Conservation (phyloP, 2,329 filamentous ascomycete species). For the Ceratocystis eucalypticola region DNA sequence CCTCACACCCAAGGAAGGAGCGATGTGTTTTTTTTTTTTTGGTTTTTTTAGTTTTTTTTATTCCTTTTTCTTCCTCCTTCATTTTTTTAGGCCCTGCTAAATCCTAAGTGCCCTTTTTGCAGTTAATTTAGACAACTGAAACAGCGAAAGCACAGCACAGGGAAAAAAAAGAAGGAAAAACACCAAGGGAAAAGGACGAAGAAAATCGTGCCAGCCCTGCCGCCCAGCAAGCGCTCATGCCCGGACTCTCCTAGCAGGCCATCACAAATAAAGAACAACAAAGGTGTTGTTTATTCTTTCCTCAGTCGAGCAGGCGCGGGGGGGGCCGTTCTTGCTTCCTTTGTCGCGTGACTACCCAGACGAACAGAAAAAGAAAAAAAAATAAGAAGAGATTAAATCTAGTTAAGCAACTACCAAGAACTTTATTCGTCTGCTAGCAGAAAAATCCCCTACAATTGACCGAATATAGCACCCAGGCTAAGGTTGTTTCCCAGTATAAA, state of each 20-base stretch:
- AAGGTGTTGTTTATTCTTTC: background rate
- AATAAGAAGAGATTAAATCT: background rate
- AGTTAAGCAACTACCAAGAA: background rate
- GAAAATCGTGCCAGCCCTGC: background rate
- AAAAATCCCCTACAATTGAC: slow-evolving; percentile 5
- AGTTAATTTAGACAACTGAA: background rate
- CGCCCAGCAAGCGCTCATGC: background rate
- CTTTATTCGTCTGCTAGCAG: background rate
- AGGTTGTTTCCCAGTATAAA: background rate
- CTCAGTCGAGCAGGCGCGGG: background rate
- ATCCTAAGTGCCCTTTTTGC: background rate
- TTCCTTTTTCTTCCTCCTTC: too few relatives aligned
- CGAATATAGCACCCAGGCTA: background rate
- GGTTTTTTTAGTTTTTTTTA: background rate
- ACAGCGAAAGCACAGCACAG: background rate
- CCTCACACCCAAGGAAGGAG: background rate
- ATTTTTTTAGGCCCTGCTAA: background rate
- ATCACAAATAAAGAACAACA: background rate
- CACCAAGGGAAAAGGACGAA: background rate
- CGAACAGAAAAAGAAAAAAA: background rate
- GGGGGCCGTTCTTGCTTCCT: background rate
- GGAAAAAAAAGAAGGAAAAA: background rate
- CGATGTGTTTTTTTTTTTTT: background rate
- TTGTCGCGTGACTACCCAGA: background rate
- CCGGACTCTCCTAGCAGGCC: background rate